These are phyloP conservation scores for Parastagonospora nodorum DNA, from an alignment of 2,329 filamentous ascomycete species.

Conservation along the genomic window DNA sequence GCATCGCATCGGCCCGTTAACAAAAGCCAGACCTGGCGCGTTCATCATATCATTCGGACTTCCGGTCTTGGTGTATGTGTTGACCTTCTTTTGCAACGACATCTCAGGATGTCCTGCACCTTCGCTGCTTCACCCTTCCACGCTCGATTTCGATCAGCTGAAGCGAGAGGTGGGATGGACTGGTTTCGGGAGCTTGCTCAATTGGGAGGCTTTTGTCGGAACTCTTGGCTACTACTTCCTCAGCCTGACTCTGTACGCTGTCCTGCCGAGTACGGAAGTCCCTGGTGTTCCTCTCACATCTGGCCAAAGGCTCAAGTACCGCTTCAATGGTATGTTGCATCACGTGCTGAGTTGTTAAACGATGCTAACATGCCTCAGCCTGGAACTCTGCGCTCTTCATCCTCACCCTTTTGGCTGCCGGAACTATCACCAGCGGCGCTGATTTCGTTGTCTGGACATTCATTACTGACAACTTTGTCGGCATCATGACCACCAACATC, in stretches of 20 bases:
- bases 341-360: slow-evolving; percentile 10
- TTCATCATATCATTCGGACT: slow-evolving; percentile 79
- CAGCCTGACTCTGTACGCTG: slow-evolving; percentile 73
- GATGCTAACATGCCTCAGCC: slow-evolving; percentile 56
- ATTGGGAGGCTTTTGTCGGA: slow-evolving; percentile 70
- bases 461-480: slow-evolving; percentile 87
- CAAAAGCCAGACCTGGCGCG: slow-evolving; percentile 68
- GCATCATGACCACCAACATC: slow-evolving; percentile 82
- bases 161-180: slow-evolving; percentile 86
- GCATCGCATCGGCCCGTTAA: slow-evolving; percentile 13
- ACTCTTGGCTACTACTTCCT: slow-evolving; percentile 78
- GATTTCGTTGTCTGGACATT: slow-evolving; percentile 90
- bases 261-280: slow-evolving; percentile 74
- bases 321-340: slow-evolving; percentile 61
- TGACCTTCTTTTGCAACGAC: slow-evolving; percentile 90
- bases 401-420: slow-evolving; percentile 71
- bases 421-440: slow-evolving; percentile 76
- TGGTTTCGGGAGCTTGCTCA: slow-evolving; percentile 73
- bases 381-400: slow-evolving; percentile 77
- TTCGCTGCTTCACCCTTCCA: slow-evolving; percentile 74
- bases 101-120: slow-evolving; percentile 88
- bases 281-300: slow-evolving; percentile 72
- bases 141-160: slow-evolving; percentile 71
- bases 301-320: slow-evolving; percentile 79
- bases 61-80: slow-evolving; percentile 76